A percentile compares a stretch with the other conserved stretches of the same genome.
Evolutionary conservation across 257 asterid genomes (phyloP).

Genomic region (Nicotiana tabacum): DNA sequence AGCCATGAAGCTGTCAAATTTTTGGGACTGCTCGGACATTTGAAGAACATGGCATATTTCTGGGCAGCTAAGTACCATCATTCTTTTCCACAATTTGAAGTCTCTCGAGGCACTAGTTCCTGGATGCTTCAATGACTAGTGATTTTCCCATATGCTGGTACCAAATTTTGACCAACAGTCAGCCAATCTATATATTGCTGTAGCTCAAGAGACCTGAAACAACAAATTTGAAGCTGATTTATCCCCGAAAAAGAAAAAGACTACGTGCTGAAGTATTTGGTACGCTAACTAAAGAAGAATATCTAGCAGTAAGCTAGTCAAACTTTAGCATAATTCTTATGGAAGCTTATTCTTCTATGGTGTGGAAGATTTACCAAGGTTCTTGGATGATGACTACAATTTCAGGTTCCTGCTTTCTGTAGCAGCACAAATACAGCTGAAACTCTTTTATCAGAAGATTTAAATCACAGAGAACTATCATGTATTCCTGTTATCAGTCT

Average conservation of each 20-base stretch:
- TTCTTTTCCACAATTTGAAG: not conserved
- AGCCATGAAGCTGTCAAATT: not conserved
- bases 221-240: not conserved
- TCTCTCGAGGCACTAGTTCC: not conserved
- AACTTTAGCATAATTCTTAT: not conserved
- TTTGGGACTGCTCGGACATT: not conserved
- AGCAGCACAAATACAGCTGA: not conserved
- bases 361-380: not conserved
- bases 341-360: not conserved
- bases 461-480: slow-evolving; percentile 17
- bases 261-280: not conserved
- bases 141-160: not conserved
- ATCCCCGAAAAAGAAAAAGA: too few species aligned
- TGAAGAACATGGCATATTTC: not conserved
- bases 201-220: not conserved
- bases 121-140: not conserved
- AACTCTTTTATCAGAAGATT: not conserved
- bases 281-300: not conserved
- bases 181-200: not conserved
- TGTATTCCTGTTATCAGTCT: slow-evolving; percentile 26
- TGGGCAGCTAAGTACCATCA: not conserved
- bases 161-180: not conserved
- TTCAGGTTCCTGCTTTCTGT: not conserved
- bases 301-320: not conserved
- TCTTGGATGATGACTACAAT: not conserved